Base-by-base conservation (phyloP, 805 yeast genomes). In the Cyberlindnera misumaiensis region DNA sequence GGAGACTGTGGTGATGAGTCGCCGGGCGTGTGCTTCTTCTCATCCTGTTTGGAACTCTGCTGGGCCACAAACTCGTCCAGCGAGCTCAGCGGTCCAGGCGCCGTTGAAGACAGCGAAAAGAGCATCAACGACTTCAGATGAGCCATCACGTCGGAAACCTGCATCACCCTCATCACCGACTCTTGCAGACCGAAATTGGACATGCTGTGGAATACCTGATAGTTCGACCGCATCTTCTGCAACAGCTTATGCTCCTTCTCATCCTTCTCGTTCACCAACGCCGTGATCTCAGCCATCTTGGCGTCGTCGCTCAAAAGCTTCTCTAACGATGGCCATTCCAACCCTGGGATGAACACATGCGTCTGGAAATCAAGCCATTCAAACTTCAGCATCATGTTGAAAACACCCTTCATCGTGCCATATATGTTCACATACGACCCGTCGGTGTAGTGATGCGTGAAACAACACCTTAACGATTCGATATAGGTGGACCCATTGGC, bases 111-210 rank as follows among this genome's bases (percentile, higher is more conserved):
- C 6, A 65, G 62, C 9, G 83, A 71, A 47, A 68, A 75, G 10
- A 68, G 63, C 77, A 84, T 77, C 39, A 87, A 61, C 5, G 83
- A 77, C 39, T 73, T 71, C 45, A 86, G 66, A 44, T 76, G 75
- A 0, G 87, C 69, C 86, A 87, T 82, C 9, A 81, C 80, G 57
- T 85, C 93, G 30, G 87, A 73, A 4, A 83, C 75, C 56, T 84
- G 90, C 62, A 86, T 60, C 16, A 80, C 68, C 42, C 90, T 64
- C 75, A 84, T 72, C 6, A 84, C 77, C 29, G 71, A 70, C 36
- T 73, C 78, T 39, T 76, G 78, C 5, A 83, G 58, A 0, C 95
- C 95, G 45, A 73, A 72, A 38, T 70, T 69, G 4, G 78, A 64
- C 39, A 78, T 60, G 30, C 63, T 63, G 32, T 67, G 63, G 44